These are phyloP conservation scores for Cryptosporidium bovis DNA, from an alignment of 169 alveolate genomes.

Conservation along the genomic window DNA sequence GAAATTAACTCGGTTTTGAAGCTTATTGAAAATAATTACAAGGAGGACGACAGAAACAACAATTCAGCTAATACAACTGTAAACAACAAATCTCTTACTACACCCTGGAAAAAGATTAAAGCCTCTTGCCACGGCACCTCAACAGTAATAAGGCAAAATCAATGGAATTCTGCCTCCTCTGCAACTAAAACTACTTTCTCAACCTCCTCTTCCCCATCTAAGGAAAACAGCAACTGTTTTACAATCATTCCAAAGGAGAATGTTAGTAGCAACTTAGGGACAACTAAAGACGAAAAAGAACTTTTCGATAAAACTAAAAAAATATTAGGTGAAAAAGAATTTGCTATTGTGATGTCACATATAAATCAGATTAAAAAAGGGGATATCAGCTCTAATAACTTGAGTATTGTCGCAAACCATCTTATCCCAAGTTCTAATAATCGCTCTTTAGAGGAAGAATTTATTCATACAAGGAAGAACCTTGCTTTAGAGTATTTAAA, in stretches of 20 bases:
- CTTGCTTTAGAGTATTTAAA: conserved; percentile 23
- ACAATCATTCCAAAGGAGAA: conserved; percentile 24
- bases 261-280: not conserved
- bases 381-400: too few relatives aligned
- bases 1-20: conserved; percentile 47
- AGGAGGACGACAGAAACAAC: not conserved
- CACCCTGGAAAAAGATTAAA: too few relatives aligned
- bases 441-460: not conserved
- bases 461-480: not conserved
- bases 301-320: conserved; percentile 8
- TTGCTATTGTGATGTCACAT: conserved; percentile 5
- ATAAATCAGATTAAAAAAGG: too few relatives aligned
- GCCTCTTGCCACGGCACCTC: too few relatives aligned
- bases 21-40: not conserved
- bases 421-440: too few relatives aligned
- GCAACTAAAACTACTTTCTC: not conserved
- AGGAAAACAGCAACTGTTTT: not conserved
- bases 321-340: conserved; percentile 17
- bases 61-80: too few relatives aligned
- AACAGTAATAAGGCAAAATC: too few relatives aligned
- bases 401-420: too few relatives aligned
- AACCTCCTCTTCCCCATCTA: not conserved
- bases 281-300: conserved; percentile 1
- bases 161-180: too few relatives aligned
- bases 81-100: too few relatives aligned